Evolutionary conservation across 2,329 filamentous ascomycete genomes (phyloP).

Genomic region (Aspergillus neoniger): DNA sequence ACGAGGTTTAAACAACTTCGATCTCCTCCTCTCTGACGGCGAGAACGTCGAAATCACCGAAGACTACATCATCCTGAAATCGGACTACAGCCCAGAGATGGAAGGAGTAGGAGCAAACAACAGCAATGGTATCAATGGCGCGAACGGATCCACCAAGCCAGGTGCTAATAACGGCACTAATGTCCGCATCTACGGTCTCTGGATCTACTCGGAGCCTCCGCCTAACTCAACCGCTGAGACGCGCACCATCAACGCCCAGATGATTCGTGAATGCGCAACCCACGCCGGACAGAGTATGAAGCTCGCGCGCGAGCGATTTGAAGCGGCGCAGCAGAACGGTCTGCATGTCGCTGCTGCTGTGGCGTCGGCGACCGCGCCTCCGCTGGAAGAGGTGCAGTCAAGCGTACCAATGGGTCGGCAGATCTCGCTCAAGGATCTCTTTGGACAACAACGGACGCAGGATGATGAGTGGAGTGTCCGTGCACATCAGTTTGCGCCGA

Average conservation of each 20-base stretch:
- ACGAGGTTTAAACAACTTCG: conserved; percentile 69
- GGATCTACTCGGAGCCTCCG: conserved; percentile 64
- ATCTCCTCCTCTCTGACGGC: conserved; percentile 60
- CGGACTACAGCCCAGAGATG: conserved; percentile 37
- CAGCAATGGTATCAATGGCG: conserved; percentile 10
- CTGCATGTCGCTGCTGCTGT: conserved; percentile 36
- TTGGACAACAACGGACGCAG: conserved; percentile 56
- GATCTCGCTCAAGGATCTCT: conserved; percentile 55
- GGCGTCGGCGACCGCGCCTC: conserved; percentile 30
- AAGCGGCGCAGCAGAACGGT: conserved; percentile 36
- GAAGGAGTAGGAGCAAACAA: neutral
- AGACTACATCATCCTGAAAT: conserved; percentile 62
- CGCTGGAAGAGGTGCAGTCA: conserved; percentile 40
- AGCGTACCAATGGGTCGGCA: conserved; percentile 55
- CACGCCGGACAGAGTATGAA: conserved; percentile 54
- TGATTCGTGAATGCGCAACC: conserved; percentile 58
- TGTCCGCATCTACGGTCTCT: conserved; percentile 59
- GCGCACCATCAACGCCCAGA: conserved; percentile 53
- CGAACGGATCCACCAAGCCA: conserved; percentile 19
- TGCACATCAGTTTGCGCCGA: conserved; percentile 42
- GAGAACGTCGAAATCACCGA: conserved; percentile 66
- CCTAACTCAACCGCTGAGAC: conserved; percentile 56
- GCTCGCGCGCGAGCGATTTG: conserved; percentile 43
- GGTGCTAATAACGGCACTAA: conserved; percentile 15
- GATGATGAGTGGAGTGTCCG: conserved; percentile 55